phyloP scores from a whole-genome alignment of 176 grass and related monocot genomes.

The Hsuehochloa calcarea region DNA sequence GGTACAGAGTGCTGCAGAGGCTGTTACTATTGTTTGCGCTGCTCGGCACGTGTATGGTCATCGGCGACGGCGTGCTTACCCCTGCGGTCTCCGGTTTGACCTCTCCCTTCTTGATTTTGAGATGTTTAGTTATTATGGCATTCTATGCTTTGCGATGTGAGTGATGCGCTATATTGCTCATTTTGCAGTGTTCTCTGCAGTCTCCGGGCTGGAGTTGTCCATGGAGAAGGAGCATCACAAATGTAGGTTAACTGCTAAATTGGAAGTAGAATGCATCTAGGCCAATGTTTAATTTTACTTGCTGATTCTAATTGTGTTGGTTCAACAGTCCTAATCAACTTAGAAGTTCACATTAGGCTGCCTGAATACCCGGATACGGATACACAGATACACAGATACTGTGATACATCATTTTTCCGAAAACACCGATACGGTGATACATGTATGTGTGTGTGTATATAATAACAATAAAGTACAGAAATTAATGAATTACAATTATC shows the following conservation, averaged over 20 bases:
- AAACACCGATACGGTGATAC: too few species aligned
- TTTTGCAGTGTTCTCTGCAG: slow-evolving; percentile 84
- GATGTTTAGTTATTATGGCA: not conserved
- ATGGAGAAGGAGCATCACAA: slow-evolving; percentile 76
- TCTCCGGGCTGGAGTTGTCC: slow-evolving; percentile 87
- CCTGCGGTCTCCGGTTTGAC: slow-evolving; percentile 84
- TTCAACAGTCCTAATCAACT: not conserved
- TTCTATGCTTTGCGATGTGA: not conserved
- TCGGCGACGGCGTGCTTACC: slow-evolving; percentile 95
- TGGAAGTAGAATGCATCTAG: not conserved
- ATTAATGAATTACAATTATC: too few species aligned
- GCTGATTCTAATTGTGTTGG: not conserved
- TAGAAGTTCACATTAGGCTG: not conserved
- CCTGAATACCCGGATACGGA: too few species aligned
- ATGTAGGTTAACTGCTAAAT: slow-evolving; percentile 60
- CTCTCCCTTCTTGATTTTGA: slow-evolving; percentile 6
- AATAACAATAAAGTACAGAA: too few species aligned
- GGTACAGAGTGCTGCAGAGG: slow-evolving; percentile 69
- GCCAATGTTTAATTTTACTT: not conserved
- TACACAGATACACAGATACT: too few species aligned
- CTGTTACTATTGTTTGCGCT: slow-evolving; percentile 74
- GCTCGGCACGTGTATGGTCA: slow-evolving; percentile 94
- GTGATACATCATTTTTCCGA: too few species aligned
- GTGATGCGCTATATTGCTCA: not conserved
- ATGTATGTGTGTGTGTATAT: too few species aligned